Conservation (phyloP, 2,329 filamentous ascomycete species). For the Verticillium alfalfae region DNA sequence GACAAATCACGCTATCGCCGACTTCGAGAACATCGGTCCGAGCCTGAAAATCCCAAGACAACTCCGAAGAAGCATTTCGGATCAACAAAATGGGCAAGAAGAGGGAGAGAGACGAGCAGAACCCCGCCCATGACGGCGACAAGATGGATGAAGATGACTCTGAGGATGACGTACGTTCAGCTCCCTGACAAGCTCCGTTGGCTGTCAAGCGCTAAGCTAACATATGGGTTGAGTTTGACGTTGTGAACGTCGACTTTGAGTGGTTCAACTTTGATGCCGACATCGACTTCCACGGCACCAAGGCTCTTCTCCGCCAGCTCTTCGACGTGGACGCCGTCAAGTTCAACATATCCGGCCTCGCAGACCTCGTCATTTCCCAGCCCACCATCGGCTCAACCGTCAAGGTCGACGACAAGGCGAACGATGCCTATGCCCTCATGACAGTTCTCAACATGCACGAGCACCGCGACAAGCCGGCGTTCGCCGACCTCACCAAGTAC, state of each 20-base stretch:
- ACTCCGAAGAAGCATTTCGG: background rate
- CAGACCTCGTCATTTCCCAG: conserved; percentile 83
- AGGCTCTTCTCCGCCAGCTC: conserved; percentile 82
- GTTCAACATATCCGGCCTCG: conserved; percentile 80
- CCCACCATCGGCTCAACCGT: conserved; percentile 87
- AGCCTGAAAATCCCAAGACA: no score
- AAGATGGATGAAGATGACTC: conserved; percentile 48
- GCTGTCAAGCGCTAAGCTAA: conserved; percentile 4
- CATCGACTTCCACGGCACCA: conserved; percentile 92
- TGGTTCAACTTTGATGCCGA: conserved; percentile 93
- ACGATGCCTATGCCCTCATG: conserved; percentile 87
- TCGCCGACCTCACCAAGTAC: conserved; percentile 69
- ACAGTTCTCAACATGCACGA: conserved; percentile 79
- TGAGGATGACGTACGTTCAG: conserved; percentile 43
- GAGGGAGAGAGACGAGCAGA: conserved; percentile 40
- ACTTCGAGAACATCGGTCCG: background rate
- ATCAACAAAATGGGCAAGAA: conserved; percentile 42
- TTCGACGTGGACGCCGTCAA: conserved; percentile 82
- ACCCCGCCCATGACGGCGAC: conserved; percentile 36
- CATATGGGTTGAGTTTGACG: conserved; percentile 50
- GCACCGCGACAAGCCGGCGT: conserved; percentile 68
- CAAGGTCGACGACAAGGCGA: conserved; percentile 93
- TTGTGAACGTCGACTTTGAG: conserved; percentile 95
- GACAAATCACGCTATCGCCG: background rate
- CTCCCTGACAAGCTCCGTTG: background rate